These are phyloP conservation scores for Rhizopus arrhizus DNA, from an alignment of 371 early-diverging fungal genomes.

Conservation along the genomic window DNA sequence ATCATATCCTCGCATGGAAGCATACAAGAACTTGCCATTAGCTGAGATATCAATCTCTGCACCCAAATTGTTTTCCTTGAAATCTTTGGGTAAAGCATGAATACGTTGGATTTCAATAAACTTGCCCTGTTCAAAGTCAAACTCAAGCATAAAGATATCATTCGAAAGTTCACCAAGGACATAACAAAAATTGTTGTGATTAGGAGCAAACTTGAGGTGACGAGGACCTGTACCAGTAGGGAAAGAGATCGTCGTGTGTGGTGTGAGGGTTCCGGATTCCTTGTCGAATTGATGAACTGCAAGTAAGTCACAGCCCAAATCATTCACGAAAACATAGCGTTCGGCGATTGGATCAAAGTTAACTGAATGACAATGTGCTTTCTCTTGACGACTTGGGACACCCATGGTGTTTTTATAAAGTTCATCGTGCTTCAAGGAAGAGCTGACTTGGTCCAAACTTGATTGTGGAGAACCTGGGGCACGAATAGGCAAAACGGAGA, in stretches of 20 bases:
- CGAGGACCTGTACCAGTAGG: conserved; percentile 49
- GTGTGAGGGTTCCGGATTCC: conserved; percentile 13
- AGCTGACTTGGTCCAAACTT: conserved; percentile 4
- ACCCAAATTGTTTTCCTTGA: conserved; percentile 28
- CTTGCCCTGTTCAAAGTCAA: conserved; percentile 34
- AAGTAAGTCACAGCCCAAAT: conserved; percentile 40
- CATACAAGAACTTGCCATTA: conserved; percentile 42
- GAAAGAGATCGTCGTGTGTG: conserved; percentile 29
- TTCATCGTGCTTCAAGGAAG: conserved; percentile 12
- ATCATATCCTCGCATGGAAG: conserved; percentile 47
- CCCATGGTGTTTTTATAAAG: conserved; percentile 21
- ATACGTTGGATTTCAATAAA: conserved; percentile 39
- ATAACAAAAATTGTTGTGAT: conserved; percentile 33
- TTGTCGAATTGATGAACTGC: conserved; percentile 31
- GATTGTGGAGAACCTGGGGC: conserved; percentile 8
- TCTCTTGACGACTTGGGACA: conserved; percentile 47
- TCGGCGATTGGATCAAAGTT: conserved; percentile 36
- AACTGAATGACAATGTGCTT: conserved; percentile 46
- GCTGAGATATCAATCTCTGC: conserved; percentile 48
- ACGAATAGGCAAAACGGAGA: conserved; percentile 28
- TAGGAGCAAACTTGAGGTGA: conserved; percentile 41
- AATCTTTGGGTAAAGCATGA: conserved; percentile 35
- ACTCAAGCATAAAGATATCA: conserved; percentile 38
- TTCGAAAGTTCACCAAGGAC: conserved; percentile 45
- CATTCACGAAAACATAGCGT: conserved; percentile 27